phyloP scores from a whole-genome alignment of 2,329 filamentous ascomycete genomes.

The Diplodia scrobiculata region DNA sequence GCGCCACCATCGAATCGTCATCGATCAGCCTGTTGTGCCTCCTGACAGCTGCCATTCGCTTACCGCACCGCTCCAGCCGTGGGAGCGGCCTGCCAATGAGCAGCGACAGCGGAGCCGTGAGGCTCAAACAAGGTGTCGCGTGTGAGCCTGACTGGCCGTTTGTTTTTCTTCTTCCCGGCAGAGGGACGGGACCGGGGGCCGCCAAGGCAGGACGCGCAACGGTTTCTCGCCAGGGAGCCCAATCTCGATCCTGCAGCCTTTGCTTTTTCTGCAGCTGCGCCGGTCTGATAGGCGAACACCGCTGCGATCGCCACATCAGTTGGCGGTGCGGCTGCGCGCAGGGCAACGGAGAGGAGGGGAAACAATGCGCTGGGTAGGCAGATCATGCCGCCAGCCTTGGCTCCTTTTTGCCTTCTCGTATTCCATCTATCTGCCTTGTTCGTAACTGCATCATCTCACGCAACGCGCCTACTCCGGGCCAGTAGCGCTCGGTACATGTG shows the following conservation, averaged over 20 bases:
- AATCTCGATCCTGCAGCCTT: neutral
- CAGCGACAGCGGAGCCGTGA: neutral
- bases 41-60: constrained; percentile 3
- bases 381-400: neutral
- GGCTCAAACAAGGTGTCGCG: neutral
- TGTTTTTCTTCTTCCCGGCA: neutral
- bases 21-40: constrained; percentile 2
- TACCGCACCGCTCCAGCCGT: neutral
- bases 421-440: constrained; percentile 13
- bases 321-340: neutral
- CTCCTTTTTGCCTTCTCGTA: constrained; percentile 4
- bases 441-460: constrained; percentile 7
- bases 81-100: neutral
- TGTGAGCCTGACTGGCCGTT: neutral
- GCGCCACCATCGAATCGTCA: constrained; percentile 4
- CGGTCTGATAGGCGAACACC: neutral
- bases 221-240: neutral
- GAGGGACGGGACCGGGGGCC: neutral
- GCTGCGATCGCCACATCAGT: neutral
- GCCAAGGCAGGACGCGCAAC: neutral
- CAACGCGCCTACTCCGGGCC: neutral
- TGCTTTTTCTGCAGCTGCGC: constrained; percentile 1
- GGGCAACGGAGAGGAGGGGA: neutral
- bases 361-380: neutral
- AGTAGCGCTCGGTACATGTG: neutral